A percentile compares a stretch with the other conserved stretches of the same genome.
phyloP scores from a whole-genome alignment of 768 basidiomycete species.

The Panaeolus cyanescens region DNA sequence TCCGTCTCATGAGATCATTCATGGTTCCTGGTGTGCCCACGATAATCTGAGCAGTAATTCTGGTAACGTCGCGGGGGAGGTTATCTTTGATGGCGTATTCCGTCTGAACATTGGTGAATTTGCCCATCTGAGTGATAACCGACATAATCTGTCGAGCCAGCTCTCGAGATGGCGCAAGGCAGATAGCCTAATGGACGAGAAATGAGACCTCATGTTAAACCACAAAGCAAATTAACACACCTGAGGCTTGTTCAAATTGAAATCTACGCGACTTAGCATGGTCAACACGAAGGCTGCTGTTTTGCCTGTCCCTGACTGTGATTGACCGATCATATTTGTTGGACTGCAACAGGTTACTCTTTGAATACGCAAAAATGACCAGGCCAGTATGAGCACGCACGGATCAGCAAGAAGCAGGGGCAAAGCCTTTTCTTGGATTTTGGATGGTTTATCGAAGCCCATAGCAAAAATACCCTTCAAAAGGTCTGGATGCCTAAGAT shows the following conservation, averaged over 20 bases:
- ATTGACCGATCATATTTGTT: conserved; percentile 98
- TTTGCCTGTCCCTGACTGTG: conserved; percentile 98
- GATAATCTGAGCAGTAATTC: conserved; percentile 85
- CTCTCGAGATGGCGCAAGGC: conserved; percentile 97
- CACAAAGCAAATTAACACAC: conserved; percentile 36
- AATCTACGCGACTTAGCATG: conserved; percentile 95
- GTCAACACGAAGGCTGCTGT: conserved; percentile 98
- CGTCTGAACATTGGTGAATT: conserved; percentile 90
- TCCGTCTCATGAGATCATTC: conserved; percentile 79
- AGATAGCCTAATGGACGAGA: conserved; percentile 67
- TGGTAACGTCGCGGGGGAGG: conserved; percentile 62
- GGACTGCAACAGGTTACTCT: conserved; percentile 54
- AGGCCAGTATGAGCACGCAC: conserved; percentile 39
- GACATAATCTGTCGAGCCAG: conserved; percentile 97
- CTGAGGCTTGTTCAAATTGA: conserved; percentile 79
- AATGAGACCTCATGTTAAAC: neutral
- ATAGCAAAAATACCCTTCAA: conserved; percentile 93
- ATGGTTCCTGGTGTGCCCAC: conserved; percentile 98
- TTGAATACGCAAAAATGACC: neutral
- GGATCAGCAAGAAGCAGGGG: conserved; percentile 90
- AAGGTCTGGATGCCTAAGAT: conserved; percentile 73
- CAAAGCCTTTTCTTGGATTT: conserved; percentile 96
- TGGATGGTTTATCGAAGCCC: conserved; percentile 97
- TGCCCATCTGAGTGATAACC: conserved; percentile 92
- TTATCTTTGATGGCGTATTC: conserved; percentile 95